Conservation (phyloP, 768 basidiomycete species). For the Kwoniella bestiolae region DNA sequence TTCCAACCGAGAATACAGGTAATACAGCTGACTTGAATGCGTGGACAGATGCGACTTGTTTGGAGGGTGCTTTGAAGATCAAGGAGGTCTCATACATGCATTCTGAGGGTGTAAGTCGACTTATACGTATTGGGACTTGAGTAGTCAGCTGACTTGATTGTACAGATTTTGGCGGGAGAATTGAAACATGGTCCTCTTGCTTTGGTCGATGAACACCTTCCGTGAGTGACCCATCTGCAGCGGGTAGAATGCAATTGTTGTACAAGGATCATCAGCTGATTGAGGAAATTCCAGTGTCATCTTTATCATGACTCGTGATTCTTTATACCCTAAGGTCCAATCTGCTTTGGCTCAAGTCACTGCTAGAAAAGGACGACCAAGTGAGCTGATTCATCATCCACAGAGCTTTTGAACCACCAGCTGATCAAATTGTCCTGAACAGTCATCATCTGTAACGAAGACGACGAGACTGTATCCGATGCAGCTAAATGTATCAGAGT, state of each 20-base stretch:
- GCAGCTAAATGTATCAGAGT: constrained; percentile 85
- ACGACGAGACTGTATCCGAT: constrained; percentile 73
- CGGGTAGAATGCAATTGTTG: not conserved
- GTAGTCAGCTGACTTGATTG: constrained; percentile 15
- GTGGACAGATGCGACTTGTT: constrained; percentile 83
- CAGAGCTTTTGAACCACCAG: no score
- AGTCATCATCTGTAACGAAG: constrained; percentile 93
- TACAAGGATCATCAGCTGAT: constrained; percentile 6
- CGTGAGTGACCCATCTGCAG: constrained; percentile 53
- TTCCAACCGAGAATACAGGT: not conserved
- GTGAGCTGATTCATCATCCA: constrained; percentile 34
- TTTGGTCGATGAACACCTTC: constrained; percentile 97
- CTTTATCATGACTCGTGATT: constrained; percentile 99
- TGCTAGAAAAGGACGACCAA: constrained; percentile 84
- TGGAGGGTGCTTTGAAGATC: constrained; percentile 98
- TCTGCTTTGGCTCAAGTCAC: constrained; percentile 95
- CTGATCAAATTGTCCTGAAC: constrained; percentile 46
- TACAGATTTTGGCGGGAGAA: constrained; percentile 92
- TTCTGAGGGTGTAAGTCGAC: constrained; percentile 58
- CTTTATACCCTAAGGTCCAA: constrained; percentile 96
- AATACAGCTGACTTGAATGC: constrained; percentile 3
- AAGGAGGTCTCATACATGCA: constrained; percentile 92
- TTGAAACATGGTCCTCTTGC: constrained; percentile 98
- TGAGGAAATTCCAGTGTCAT: constrained; percentile 63
- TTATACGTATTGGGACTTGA: not conserved